Base-by-base conservation (phyloP, 495 filamentous ascomycete species). In the Jackrogersella minutella region DNA sequence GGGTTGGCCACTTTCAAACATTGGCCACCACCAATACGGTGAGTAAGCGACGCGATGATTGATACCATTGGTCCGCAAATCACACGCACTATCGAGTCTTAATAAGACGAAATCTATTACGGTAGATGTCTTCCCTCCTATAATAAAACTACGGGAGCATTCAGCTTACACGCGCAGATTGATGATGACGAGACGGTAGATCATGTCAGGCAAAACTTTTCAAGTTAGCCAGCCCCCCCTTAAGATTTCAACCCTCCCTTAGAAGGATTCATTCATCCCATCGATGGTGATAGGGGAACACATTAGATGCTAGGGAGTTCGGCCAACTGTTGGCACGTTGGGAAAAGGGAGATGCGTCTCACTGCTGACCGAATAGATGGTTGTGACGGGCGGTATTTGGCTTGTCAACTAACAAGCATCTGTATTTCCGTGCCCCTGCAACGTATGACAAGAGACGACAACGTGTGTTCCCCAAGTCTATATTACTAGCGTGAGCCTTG, bases 261-360 rank as follows among this genome's bases (percentile, higher is more conserved):
- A 30, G 4, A 26, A 49, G 24, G 26, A 31, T 49, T 55, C 6
- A 1, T 57, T 2, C 17, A 10, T 5, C 26, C 2, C 17, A 10
- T 5, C 26, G 31, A 24, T 5, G 41, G 33, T 24, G 33, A 39
- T 36, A 17, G 11, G 40, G 22, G 13, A 40, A 7, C n/a, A n/a
- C n/a, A n/a, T 3, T 30, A 30, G 26, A 30, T 30, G 26, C 3
- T 28, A 19, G 46, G 46, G 9, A 16, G 22, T 53, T 16, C 50
- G 22, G 50, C 46, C 61, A 69, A 69, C 60, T 50, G 66, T 69
- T 69, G 66, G 60, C 41, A 43, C 56, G 60, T 69, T 64, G 60
- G 51, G 60, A 50, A 63, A 16, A 37, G 17, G 26, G 30, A 50
- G 41, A 62, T 58, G 60, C 60, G 21, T 52, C 54, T 69, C 26